Evolutionary conservation across 495 filamentous ascomycete genomes (phyloP).

Genomic region (Friedmanniomyces endolithicus): DNA sequence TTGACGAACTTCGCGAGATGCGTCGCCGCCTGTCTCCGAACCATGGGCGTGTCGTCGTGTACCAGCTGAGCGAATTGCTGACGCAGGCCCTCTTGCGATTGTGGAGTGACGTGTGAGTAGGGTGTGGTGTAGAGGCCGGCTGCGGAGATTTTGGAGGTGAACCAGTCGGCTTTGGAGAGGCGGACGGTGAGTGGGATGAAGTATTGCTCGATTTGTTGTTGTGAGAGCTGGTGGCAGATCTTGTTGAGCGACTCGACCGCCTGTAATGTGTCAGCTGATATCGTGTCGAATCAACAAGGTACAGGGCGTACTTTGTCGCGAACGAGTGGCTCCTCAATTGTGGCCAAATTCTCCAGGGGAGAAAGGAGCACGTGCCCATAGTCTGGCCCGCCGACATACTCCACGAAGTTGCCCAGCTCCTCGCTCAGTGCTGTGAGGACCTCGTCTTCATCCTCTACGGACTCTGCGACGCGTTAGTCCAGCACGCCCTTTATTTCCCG

Average conservation of each 20-base stretch:
- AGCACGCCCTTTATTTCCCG: neutral
- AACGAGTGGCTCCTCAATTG: constrained; percentile 95
- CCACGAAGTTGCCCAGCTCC: constrained; percentile 88
- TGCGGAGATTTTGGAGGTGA: constrained; percentile 96
- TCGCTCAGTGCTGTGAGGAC: constrained; percentile 94
- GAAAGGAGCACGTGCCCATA: constrained; percentile 93
- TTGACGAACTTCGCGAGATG: constrained; percentile 96
- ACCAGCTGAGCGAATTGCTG: constrained; percentile 84
- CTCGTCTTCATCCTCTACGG: constrained; percentile 96
- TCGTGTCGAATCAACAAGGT: neutral
- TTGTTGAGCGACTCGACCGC: constrained; percentile 98
- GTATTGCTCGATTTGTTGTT: constrained; percentile 86
- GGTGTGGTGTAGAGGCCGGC: constrained; percentile 87
- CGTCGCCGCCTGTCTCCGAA: constrained; percentile 88
- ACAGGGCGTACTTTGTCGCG: constrained; percentile 68
- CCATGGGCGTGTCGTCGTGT: constrained; percentile 98
- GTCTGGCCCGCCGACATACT: constrained; percentile 91
- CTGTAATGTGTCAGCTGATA: constrained; percentile 36
- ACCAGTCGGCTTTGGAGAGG: constrained; percentile 98
- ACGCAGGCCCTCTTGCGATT: constrained; percentile 77
- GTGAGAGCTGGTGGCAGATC: constrained; percentile 82
- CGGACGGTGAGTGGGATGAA: constrained; percentile 91
- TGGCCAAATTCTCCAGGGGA: constrained; percentile 91
- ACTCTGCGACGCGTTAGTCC: constrained; percentile 48
- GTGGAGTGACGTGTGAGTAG: constrained; percentile 72